phyloP scores from a whole-genome alignment of 257 asterid species.

The Nicotiana benthamiana region DNA sequence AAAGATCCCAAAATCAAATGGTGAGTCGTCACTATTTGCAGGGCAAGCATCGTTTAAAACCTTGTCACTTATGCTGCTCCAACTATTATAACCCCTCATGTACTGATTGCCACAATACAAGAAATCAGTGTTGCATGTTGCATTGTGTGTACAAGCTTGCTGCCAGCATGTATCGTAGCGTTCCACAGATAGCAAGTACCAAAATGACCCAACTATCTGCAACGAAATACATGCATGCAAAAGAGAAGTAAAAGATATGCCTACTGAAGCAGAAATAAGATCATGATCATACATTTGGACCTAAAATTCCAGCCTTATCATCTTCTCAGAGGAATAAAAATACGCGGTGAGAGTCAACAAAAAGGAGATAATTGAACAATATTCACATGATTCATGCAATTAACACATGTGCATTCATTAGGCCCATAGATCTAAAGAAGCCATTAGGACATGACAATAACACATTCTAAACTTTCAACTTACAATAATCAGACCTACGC shows the following conservation, averaged over 20 bases:
- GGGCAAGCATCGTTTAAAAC: slow-evolving; percentile 58
- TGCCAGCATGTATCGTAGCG: slow-evolving; percentile 97
- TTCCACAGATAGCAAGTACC: slow-evolving; percentile 95
- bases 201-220: slow-evolving; percentile 99
- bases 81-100: slow-evolving; percentile 37
- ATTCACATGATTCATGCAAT: background rate
- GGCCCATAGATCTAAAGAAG: background rate
- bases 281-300: slow-evolving; percentile 4
- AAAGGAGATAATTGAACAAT: background rate
- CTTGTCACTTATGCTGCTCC: slow-evolving; percentile 48
- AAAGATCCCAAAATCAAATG: slow-evolving; percentile 95
- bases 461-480: background rate
- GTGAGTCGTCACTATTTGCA: slow-evolving; percentile 43
- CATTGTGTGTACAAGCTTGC: slow-evolving; percentile 52
- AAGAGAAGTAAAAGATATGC: background rate
- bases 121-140: slow-evolving; percentile 47
- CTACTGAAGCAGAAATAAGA: background rate
- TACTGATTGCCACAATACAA: slow-evolving; percentile 82
- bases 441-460: background rate
- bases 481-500: background rate
- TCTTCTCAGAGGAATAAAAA: background rate
- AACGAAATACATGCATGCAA: slow-evolving; percentile 1
- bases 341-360: background rate
- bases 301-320: background rate
- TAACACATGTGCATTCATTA: background rate